Conservation (phyloP, 768 basidiomycete genomes). For the Boletus fagicola region DNA sequence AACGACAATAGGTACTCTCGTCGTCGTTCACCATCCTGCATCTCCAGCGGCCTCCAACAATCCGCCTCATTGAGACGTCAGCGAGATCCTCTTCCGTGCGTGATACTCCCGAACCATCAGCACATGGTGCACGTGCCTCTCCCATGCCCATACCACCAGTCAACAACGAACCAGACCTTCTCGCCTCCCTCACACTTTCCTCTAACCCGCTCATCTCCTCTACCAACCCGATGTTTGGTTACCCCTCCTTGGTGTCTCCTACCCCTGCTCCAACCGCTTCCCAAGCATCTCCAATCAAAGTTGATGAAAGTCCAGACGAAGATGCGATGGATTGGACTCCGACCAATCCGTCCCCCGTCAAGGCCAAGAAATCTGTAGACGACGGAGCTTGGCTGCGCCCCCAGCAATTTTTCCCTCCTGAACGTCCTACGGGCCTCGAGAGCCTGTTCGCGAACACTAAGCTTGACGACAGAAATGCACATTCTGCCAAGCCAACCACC, state of each 20-base stretch:
- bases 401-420: constrained; percentile 75
- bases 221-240: constrained; percentile 63
- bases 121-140: constrained; percentile 23
- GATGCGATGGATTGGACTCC: constrained; percentile 73
- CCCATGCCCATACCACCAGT: constrained; percentile 25
- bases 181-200: constrained; percentile 63
- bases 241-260: constrained; percentile 52
- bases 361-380: constrained; percentile 21
- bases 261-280: constrained; percentile 26
- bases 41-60: constrained; percentile 65
- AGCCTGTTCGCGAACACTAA: constrained; percentile 61
- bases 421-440: constrained; percentile 76
- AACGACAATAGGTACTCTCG: constrained; percentile 43
- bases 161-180: constrained; percentile 52
- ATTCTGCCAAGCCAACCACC: neutral
- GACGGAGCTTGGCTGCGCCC: constrained; percentile 57
- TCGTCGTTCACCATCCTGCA: constrained; percentile 55
- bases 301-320: constrained; percentile 30
- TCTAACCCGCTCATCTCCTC: constrained; percentile 54
- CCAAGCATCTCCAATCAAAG: constrained; percentile 24
- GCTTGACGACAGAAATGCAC: constrained; percentile 43
- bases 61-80: constrained; percentile 67
- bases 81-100: constrained; percentile 35
- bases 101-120: constrained; percentile 39
- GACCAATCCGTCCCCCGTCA: constrained; percentile 36